Evolutionary conservation across 2,329 filamentous ascomycete genomes (phyloP), one percentile per base, ranked within the genome.

Genomic region (Plenodomus biglobosus): DNA sequence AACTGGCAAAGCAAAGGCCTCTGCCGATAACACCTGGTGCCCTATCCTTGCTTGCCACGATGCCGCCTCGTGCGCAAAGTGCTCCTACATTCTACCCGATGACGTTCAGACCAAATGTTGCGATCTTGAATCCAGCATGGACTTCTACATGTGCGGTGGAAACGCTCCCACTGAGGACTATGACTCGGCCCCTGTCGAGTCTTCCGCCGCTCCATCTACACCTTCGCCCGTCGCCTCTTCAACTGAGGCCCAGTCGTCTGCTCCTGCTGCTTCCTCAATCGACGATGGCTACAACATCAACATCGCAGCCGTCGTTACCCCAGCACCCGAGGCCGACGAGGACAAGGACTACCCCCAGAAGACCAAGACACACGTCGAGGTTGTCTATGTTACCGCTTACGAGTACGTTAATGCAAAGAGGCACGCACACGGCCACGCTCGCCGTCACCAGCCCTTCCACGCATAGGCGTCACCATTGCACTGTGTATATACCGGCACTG

Each of bases 111-210:
- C 70, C 41, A 66, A 65, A 59, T 60, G 53, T 18, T 73, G 70
- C 59, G 34, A 56, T 38, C 35, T 46, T n/a, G 40, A 56, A 13
- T 52, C 59, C 43, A 62, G 55, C 59, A 50, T 68, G 40, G 54
- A 61, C 38, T 66, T 70, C 51, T 71, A 72, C 62, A 59, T 71
- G 56, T 71, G 68, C 45, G 68, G 62, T 43, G 52, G 59, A 18
- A 47, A 68, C 5, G 58, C 65, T 10, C 66, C 68, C 6, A 52
- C 42, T 8, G 57, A 45, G 10, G 53, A 63, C 34, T 44, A 57
- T 39, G 17, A 38, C 16, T 47, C 50, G 22, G 40, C 53, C 8
- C 38, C 59, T 38, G 34, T 48, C 50, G 38, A 40, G n/a, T 43
- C 48, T 17, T 37, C 55, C 18, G 17, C 39, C 11, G 10, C 46